These are phyloP conservation scores for Conidiobolus incongruus DNA, from an alignment of 371 early-diverging fungal species.

Conservation along the genomic window DNA sequence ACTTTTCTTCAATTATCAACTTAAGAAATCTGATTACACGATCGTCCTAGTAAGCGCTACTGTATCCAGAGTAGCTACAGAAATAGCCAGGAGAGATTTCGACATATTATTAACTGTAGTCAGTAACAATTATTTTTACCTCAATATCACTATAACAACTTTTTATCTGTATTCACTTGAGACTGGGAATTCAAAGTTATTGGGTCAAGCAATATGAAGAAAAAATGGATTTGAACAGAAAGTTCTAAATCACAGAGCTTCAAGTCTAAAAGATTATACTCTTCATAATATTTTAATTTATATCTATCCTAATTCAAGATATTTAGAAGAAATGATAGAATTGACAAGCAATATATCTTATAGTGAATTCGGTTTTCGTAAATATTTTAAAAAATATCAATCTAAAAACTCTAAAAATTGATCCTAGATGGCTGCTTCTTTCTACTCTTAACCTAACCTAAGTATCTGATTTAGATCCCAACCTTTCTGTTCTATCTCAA, in stretches of 20 bases:
- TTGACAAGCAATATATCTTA: not conserved
- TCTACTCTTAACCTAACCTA: not conserved
- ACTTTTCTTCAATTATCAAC: too few species aligned
- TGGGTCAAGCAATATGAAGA: too few species aligned
- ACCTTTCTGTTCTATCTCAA: too few species aligned
- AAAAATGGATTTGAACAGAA: too few species aligned
- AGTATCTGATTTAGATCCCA: too few species aligned
- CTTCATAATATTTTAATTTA: not conserved
- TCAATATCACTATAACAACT: not conserved
- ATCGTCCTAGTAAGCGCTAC: not conserved
- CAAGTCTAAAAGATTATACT: not conserved
- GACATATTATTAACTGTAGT: constrained; percentile 2
- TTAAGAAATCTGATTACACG: constrained; percentile 2
- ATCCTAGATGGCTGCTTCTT: too few species aligned
- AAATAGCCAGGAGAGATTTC: constrained; percentile 1
- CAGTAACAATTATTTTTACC: not conserved
- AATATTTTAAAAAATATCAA: not conserved
- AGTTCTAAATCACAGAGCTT: not conserved
- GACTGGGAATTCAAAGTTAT: too few species aligned
- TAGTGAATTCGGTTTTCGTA: not conserved
- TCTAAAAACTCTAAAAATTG: too few species aligned
- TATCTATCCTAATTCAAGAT: not conserved
- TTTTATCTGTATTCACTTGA: not conserved
- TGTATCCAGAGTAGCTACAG: not conserved
- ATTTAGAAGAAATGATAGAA: not conserved